Base-by-base conservation (phyloP, 306 rosid genomes). In the Quillaja saponaria region DNA sequence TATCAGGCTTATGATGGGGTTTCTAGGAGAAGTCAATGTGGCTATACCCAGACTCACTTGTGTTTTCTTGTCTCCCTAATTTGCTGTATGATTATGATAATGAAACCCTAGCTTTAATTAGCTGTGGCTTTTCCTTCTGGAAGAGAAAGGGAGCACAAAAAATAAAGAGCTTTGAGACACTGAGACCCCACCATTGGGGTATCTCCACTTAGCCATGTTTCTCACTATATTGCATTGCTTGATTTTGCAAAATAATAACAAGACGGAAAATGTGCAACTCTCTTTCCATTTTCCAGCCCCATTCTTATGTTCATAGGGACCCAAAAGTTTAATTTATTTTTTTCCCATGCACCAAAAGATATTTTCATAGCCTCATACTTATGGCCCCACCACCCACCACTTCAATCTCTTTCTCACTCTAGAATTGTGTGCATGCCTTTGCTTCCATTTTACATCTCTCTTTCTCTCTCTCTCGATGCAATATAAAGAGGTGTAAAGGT, bases 401-500 rank as follows among this genome's bases (percentile, higher is more conserved):
- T 38, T n/a, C n/a, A n/a, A n/a, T n/a, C n/a, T n/a, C n/a, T 57
- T 39, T 79, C 75, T 82, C 82, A 49, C 88, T 72, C 69, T 72
- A 67, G 63, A 76, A 12, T 34, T 82, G 79, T 72, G 82, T 82
- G 85, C 90, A 90, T 80, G 85, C 87, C 96, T 85, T 91, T 91
- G 95, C 97, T 88, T 91, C 82, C 72, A 72, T 85, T 88, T 88
- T 82, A 91, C 97, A 85, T 63, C 76, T 82, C 79, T 61, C 70
- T 81, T 80, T 67, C 77, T 65, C 59, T 71, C 65, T 74, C 40
- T 72, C 73, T 67, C 80, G 79, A 69, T 83, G 85, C 80, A 85
- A 67, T 76, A 83, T 60, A 77, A n/a, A 55, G 82, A 82, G 91
- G 82, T 81, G 91, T 82, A 84, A 84, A 87, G 87, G 73, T 45